Conservation (phyloP, 179 eudicot genomes). For the Heliamphora pulchella region DNA sequence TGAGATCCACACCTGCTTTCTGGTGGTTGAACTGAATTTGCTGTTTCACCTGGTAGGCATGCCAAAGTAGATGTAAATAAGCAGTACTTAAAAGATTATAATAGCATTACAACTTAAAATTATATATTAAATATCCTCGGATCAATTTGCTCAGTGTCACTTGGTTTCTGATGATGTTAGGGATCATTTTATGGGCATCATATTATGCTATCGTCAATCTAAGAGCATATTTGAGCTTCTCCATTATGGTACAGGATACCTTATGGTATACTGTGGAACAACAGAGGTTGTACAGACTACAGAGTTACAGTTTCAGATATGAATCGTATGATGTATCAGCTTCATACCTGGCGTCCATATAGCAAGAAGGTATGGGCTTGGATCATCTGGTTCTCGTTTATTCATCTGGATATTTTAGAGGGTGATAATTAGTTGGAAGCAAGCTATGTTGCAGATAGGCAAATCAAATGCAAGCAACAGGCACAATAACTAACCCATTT, state of each 20-base stretch:
- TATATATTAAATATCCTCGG: neutral
- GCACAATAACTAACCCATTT: slow-evolving; percentile 39
- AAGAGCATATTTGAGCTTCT: neutral
- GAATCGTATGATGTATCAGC: neutral
- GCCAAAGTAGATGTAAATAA: neutral
- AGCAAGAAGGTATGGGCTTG: slow-evolving; percentile 60
- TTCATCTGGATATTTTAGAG: slow-evolving; percentile 35
- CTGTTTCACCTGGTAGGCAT: slow-evolving; percentile 64
- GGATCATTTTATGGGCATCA: neutral
- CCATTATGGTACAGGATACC: neutral
- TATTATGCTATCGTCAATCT: neutral
- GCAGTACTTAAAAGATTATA: neutral
- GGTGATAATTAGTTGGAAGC: slow-evolving; percentile 12
- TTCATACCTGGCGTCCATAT: slow-evolving; percentile 60
- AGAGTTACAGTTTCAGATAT: neutral
- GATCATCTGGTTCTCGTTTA: slow-evolving; percentile 54
- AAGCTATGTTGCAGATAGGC: neutral
- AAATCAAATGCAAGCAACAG: neutral
- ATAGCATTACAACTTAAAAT: neutral
- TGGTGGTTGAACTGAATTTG: slow-evolving; percentile 56
- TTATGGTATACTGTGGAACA: neutral
- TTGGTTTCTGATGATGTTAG: neutral
- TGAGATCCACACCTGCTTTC: slow-evolving; percentile 57
- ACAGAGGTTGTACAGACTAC: neutral
- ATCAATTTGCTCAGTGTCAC: slow-evolving; percentile 1